A percentile compares a stretch with the other conserved stretches of the same genome.
These are phyloP conservation scores for Paecilomyces niveus DNA, from an alignment of 2,329 filamentous ascomycete genomes.

Conservation along the genomic window DNA sequence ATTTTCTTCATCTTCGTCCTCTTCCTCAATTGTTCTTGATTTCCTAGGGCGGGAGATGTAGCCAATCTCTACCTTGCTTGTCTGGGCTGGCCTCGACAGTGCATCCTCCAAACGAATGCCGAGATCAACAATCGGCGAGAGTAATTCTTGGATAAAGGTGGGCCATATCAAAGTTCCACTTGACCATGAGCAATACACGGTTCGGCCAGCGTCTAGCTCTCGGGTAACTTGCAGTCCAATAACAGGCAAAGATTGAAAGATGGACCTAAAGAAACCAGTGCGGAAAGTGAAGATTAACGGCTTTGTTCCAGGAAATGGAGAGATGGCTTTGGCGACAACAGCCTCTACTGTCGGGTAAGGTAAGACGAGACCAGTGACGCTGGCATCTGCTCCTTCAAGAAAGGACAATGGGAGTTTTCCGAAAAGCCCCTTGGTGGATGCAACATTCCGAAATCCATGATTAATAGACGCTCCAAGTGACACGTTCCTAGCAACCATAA, in stretches of 20 bases:
- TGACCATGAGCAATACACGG: conserved; percentile 27
- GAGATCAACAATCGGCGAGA: conserved; percentile 16
- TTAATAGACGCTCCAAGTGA: conserved; percentile 24
- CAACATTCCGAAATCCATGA: conserved; percentile 21
- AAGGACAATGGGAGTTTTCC: conserved; percentile 22
- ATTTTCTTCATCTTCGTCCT: conserved; percentile 16
- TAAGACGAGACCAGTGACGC: conserved; percentile 21
- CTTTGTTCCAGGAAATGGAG: conserved; percentile 22
- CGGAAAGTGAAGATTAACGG: conserved; percentile 26
- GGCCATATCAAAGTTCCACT: conserved; percentile 34
- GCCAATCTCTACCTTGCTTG: conserved; percentile 28
- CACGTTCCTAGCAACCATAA: conserved; percentile 20
- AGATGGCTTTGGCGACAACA: conserved; percentile 21
- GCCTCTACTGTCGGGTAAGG: conserved; percentile 23
- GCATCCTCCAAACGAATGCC: conserved; percentile 15
- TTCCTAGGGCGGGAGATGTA: conserved; percentile 21
- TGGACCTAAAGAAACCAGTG: conserved; percentile 21
- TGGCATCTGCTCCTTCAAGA: conserved; percentile 23
- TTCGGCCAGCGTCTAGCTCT: conserved; percentile 21
- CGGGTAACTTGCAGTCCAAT: conserved; percentile 25
- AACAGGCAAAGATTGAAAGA: conserved; percentile 19
- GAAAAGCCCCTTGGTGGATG: conserved; percentile 20
- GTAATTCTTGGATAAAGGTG: conserved; percentile 12
- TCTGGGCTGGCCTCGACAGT: conserved; percentile 11
- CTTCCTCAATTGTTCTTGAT: conserved; percentile 12